Evolutionary conservation across 306 rosid genomes (phyloP).

Genomic region (Casuarina glauca): DNA sequence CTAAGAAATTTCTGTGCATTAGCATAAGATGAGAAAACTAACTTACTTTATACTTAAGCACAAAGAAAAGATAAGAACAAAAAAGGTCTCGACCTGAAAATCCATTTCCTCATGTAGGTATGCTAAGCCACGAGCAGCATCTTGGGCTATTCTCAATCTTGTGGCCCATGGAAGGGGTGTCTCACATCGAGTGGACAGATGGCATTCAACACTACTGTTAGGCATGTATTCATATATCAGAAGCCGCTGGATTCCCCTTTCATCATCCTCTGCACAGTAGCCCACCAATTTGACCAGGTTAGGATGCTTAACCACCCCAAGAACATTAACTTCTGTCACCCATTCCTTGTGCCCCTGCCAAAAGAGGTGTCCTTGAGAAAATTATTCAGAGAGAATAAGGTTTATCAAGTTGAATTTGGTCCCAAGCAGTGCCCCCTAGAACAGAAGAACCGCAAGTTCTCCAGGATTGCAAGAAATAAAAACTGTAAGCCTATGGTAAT

Average conservation of each 20-base stretch:
- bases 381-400: not conserved
- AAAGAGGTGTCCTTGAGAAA: not conserved
- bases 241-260: constrained; percentile 96
- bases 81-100: constrained; percentile 61
- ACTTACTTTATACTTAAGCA: constrained; percentile 12
- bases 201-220: constrained; percentile 76
- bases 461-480: not conserved
- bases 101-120: constrained; percentile 91
- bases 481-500: not conserved
- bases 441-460: not conserved
- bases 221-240: constrained; percentile 88
- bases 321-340: constrained; percentile 98
- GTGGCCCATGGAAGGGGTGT: constrained; percentile 72
- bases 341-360: constrained; percentile 96
- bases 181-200: constrained; percentile 62
- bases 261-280: constrained; percentile 95
- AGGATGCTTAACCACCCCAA: constrained; percentile 93
- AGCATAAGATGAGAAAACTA: constrained; percentile 8
- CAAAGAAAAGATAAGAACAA: constrained; percentile 1
- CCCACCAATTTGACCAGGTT: constrained; percentile 96
- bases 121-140: constrained; percentile 89
- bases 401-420: not conserved
- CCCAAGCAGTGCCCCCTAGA: not conserved
- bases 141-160: constrained; percentile 85
- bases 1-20: not conserved